Conservation (phyloP, 176 grass and related monocot species). For the Cymbopogon citratus region DNA sequence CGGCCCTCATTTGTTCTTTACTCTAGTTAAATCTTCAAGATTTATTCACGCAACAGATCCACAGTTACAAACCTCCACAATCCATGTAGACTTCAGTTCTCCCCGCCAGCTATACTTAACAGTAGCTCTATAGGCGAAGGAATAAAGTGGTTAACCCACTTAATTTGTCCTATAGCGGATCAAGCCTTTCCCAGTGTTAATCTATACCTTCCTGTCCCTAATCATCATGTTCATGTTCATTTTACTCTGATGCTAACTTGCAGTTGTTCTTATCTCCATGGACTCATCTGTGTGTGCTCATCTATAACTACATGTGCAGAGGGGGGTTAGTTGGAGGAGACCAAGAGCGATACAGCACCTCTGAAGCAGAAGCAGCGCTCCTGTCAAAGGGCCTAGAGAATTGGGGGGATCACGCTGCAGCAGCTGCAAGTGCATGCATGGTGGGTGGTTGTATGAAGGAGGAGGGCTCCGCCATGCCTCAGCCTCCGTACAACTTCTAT, state of each 20-base stretch:
- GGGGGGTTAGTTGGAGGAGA: constrained; percentile 57
- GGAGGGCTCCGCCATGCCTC: constrained; percentile 34
- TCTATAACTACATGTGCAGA: constrained; percentile 30
- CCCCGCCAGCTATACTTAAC: constrained; percentile 13
- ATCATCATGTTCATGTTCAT: constrained; percentile 34
- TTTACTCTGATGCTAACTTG: constrained; percentile 30
- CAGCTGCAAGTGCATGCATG: constrained; percentile 14
- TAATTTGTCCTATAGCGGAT: constrained; percentile 48
- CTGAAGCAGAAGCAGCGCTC: constrained; percentile 26
- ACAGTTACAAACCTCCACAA: not conserved
- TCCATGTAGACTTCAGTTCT: constrained; percentile 19
- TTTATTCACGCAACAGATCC: constrained; percentile 5
- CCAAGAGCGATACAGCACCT: constrained; percentile 44
- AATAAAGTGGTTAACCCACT: constrained; percentile 51
- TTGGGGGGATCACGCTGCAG: constrained; percentile 37
- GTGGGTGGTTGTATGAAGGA: constrained; percentile 27
- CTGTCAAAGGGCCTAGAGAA: constrained; percentile 58
- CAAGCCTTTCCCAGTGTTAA: constrained; percentile 15
- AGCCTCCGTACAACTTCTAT: constrained; percentile 34
- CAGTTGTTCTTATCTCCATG: constrained; percentile 37
- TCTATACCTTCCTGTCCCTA: constrained; percentile 19
- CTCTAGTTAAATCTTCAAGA: not conserved
- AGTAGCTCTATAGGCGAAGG: constrained; percentile 25
- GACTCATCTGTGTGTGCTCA: constrained; percentile 28
- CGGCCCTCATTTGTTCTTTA: not conserved